A percentile compares a stretch with the other conserved stretches of the same genome.
phyloP scores from a whole-genome alignment of 257 asterid genomes.

The Solanum paucissectum region DNA sequence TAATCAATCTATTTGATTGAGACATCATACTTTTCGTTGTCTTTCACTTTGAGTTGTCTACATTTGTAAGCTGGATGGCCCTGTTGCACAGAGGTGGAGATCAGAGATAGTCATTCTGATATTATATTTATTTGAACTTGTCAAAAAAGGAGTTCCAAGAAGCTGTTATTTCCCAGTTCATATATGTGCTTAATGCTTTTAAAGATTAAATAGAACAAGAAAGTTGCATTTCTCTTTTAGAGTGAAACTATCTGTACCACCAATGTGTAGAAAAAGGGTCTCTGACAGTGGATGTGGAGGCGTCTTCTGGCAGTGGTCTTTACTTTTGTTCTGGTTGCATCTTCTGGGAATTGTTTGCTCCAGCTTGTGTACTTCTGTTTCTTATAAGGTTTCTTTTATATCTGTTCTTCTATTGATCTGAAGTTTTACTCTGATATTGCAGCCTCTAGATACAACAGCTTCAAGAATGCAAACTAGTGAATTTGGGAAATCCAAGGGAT shows the following conservation, averaged over 20 bases:
- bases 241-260: not conserved
- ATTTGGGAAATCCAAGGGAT: conserved; percentile 82
- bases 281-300: not conserved
- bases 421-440: conserved; percentile 12
- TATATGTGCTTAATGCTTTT: not conserved
- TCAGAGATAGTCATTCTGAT: not conserved
- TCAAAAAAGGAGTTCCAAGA: no score
- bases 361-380: not conserved
- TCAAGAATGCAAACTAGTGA: conserved; percentile 96
- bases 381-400: not conserved
- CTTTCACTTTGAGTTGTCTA: not conserved
- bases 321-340: not conserved
- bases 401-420: not conserved
- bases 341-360: not conserved
- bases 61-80: not conserved
- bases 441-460: conserved; percentile 93
- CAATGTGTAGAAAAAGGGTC: not conserved
- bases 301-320: not conserved
- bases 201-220: not conserved
- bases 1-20: not conserved
- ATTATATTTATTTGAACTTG: not conserved
- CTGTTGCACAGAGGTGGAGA: not conserved
- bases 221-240: not conserved
- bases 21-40: not conserved
- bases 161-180: not conserved